phyloP scores from a whole-genome alignment of 305 asterid genomes.

The Solanum hybrid region DNA sequence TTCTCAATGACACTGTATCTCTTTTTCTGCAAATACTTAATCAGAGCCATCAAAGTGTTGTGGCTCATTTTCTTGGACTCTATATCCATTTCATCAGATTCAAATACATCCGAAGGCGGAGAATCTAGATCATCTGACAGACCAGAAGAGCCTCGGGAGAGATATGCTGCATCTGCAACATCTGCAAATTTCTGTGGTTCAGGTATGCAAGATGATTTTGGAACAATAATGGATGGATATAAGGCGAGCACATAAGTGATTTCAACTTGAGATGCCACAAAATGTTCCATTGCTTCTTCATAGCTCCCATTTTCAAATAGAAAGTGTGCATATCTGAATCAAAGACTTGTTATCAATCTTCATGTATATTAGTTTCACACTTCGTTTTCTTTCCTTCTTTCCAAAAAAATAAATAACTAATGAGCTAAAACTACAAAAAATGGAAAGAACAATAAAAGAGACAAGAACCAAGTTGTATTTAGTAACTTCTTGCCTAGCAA shows the following conservation, averaged over 20 bases:
- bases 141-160: constrained; percentile 85
- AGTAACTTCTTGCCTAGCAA: neutral
- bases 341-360: neutral
- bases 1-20: constrained; percentile 68
- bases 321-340: constrained; percentile 77
- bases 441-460: neutral
- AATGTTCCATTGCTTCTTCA: constrained; percentile 97
- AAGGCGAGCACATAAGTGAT: constrained; percentile 73
- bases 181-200: constrained; percentile 76
- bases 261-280: constrained; percentile 92
- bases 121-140: constrained; percentile 82
- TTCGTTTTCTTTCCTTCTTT: neutral
- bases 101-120: constrained; percentile 36
- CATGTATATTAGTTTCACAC: neutral
- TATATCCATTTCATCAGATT: constrained; percentile 66
- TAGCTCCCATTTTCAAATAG: constrained; percentile 86
- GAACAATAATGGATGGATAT: constrained; percentile 77
- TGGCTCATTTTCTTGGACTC: constrained; percentile 92
- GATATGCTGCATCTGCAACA: constrained; percentile 51
- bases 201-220: constrained; percentile 70
- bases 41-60: constrained; percentile 93
- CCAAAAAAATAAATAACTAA: neutral
- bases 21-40: constrained; percentile 86
- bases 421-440: neutral
- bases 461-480: neutral